Conservation (phyloP, 192 early-diverging fungal genomes). For the Cladochytrium replicatum region DNA sequence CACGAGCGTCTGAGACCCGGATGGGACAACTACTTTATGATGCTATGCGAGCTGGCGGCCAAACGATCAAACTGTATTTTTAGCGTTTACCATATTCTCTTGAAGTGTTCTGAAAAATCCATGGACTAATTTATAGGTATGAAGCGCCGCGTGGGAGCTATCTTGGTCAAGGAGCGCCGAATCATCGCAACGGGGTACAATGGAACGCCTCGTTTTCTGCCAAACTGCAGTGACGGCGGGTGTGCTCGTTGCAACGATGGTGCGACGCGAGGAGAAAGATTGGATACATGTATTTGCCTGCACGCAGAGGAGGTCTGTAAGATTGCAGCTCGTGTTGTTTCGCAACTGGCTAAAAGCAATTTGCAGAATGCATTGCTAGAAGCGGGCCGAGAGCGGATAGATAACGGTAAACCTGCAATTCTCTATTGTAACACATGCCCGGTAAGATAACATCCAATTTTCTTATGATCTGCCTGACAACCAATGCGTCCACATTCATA, state of each 20-base stretch:
- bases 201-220: constrained; percentile 83
- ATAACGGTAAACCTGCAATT: constrained; percentile 44
- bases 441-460: constrained; percentile 16
- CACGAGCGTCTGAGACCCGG: constrained; percentile 67
- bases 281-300: constrained; percentile 90
- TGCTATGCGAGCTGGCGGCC: constrained; percentile 82
- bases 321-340: not conserved
- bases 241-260: constrained; percentile 89
- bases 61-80: constrained; percentile 68
- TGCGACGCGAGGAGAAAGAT: constrained; percentile 58
- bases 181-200: constrained; percentile 99
- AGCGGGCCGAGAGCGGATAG: constrained; percentile 85
- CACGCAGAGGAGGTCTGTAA: constrained; percentile 80
- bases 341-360: not conserved
- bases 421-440: constrained; percentile 94
- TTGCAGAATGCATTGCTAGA: constrained; percentile 83
- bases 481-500: constrained; percentile 2
- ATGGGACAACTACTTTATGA: constrained; percentile 98
- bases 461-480: not conserved
- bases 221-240: constrained; percentile 92
- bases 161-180: constrained; percentile 74
- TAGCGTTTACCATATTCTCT: not conserved
- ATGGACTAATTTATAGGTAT: constrained; percentile 37
- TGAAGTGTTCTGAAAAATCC: not conserved
- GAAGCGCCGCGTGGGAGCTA: constrained; percentile 95